Base-by-base conservation (phyloP, 2,329 filamentous ascomycete genomes). In the Penicillium sp. region DNA sequence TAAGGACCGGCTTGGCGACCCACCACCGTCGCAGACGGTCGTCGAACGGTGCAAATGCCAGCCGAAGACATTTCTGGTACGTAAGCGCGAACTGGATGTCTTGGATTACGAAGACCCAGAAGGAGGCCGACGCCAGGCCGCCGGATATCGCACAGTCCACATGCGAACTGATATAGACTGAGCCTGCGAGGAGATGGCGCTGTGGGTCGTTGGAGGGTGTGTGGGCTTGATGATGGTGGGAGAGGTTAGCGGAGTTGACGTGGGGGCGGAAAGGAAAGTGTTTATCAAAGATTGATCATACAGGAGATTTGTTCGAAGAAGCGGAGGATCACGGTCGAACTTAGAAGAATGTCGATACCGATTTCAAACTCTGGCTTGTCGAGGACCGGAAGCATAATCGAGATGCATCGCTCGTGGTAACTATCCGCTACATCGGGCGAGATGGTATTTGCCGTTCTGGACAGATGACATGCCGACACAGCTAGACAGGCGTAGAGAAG, bases 261-360 rank as follows among this genome's bases (percentile, higher is more conserved):
- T 24, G 26, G 35, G 30, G 37, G 40, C 12, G 10, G 22, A 9
- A 26, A 17, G 26, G n/a, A n/a, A n/a, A n/a, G n/a, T n/a, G n/a
- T n/a, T 26, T 30, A 30, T 37, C 8, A 33, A n/a, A 22, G 51
- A 19, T 15, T n/a, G 5, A 22, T 67, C 72, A 45, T 61, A 76
- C 74, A 75, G 28, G 74, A 76, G 35, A 76, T 72, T 58, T 75
- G 74, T 54, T 76, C 74, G 49, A 76, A 75, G 30, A 76, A 75
- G 40, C 74, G 74, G 9, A 76, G 67, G 42, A 76, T 75, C 4
- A 76, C 73, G 1, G 74, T 76, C 7, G 74, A 75, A 1, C 73
- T 71, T 12, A 76, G 72, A 12, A 76, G 69, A 22, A 75, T 72
- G 28, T 76, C 74, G 42, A 76, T 72, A 15, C 70, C 68, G 40